Evolutionary conservation across 306 rosid species (phyloP), one percentile per base, ranked within the genome.

Genomic region (Castanea mollissima): DNA sequence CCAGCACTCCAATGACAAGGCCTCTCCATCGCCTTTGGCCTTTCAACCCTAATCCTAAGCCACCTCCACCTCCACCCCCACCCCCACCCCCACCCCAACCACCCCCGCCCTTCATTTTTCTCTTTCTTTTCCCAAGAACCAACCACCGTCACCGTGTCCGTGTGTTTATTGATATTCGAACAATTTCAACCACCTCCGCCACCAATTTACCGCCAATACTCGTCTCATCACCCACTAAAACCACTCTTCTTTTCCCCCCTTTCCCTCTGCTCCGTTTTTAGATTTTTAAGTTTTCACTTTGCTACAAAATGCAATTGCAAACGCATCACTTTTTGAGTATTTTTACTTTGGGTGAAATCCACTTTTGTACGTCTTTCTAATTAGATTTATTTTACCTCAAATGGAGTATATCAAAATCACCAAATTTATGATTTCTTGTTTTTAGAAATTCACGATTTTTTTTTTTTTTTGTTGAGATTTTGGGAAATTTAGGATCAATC

Each of bases 1-100:
- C 97, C 52, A 92, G 87, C 4, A 95, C 99, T 74, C 92, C 99
- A 77, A 95, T 86, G 44, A 88, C 98, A 60, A 92, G 80, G 19
- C 98, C 97, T 74, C 82, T 83, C 99, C 99, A 95, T 79, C 98
- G 92, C 79, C 94, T 83, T 85, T 95, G 92, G 76, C 93, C 82
- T 84, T 95, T 95, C 21, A 89, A 87, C 21, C 91, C 77, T 21
- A 74, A 78, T 67, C 90, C 77, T n/a, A 76, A 79, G 62, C 86
- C 87, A 83, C 83, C 87, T 65, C 88, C 96, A 64, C 90, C 83
- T 57, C 86, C 51, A 21, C 79, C 89, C 6, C 87, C 85, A 55
- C 34, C 31, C 16, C 59, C 71, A 38, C 51, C n/a, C n/a, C n/a
- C n/a, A n/a, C n/a, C 82, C 20, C 56, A 46, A 11, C 14, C 89